Conservation (phyloP, 208 protist species). For the Trypanosoma platydactyli region DNA sequence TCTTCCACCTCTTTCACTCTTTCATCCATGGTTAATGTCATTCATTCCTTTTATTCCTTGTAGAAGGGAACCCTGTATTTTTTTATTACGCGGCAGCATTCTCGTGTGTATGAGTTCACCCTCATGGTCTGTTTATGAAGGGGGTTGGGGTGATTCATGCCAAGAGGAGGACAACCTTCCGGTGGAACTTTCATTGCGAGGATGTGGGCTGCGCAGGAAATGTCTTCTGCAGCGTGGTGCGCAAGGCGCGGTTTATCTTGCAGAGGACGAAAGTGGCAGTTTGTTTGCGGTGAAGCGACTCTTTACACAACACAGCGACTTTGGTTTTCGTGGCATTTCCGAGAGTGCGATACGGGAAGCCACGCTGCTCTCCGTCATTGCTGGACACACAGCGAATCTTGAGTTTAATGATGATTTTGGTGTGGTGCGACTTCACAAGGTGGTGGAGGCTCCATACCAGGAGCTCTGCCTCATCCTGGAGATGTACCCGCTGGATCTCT, state of each 20-base stretch:
- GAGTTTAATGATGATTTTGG: constrained; percentile 15
- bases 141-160: constrained; percentile 22
- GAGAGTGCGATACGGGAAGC: constrained; percentile 77
- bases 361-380: constrained; percentile 46
- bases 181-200: constrained; percentile 36
- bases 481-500: constrained; percentile 62
- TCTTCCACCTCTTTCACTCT: too few species aligned
- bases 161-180: constrained; percentile 23
- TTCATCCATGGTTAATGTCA: too few species aligned
- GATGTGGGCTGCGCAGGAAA: constrained; percentile 54
- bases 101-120: constrained; percentile 35
- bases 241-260: constrained; percentile 83
- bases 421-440: constrained; percentile 45
- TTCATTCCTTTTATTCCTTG: neutral
- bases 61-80: neutral
- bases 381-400: neutral
- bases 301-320: constrained; percentile 72
- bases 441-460: constrained; percentile 76
- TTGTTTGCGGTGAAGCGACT: constrained; percentile 81
- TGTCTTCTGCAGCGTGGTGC: constrained; percentile 63
- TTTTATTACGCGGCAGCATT: too few species aligned
- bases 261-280: constrained; percentile 33
- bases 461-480: constrained; percentile 87
- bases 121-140: constrained; percentile 77
- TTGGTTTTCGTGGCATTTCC: constrained; percentile 62